Evolutionary conservation across 345 rosid species (phyloP), one percentile per base, ranked within the genome.

Genomic region (Ricinus communis): DNA sequence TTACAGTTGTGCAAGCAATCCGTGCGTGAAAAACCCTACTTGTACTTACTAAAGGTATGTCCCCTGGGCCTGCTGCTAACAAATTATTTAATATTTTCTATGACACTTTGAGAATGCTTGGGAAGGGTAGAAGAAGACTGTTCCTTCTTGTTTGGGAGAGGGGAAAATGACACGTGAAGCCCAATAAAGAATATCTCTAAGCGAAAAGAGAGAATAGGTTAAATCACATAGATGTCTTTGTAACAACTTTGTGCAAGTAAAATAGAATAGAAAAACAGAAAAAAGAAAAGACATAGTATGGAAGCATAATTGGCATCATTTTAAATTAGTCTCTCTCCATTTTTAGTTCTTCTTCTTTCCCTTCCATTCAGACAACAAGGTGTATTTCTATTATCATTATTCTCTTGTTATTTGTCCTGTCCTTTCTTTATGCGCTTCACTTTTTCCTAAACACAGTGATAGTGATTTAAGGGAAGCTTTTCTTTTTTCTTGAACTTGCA

Each of bases 1-100:
- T 71, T 80, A 70, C 85, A 86, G 90, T 38, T 79, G 61, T 57
- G 85, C 40, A 66, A 30, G 21, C 81, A 62, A 74, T 71, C 36
- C 69, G 68, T 70, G 81, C 81, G 49, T 41, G 75, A 67, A 71
- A 65, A 59, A 43, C 83, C 85, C 46, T 51, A 64, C 66, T 59
- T 65, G 19, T 79, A 68, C 73, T 64, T 25, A 15, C 52, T 57
- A 47, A 79, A 86, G 86, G 90, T 84, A 52, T 31, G 64, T 62
- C 59, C 61, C 62, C 53, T n/a, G n/a, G n/a, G n/a, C n/a, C n/a
- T 71, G 55, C 31, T 78, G 64, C 62, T 68, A 18, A 55, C 7
- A 1, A 21, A 62, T 18, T 74, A 4, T 65, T 58, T 22, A 58
- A 68, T 68, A 28, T 72, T 62, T 68, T 15, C 30, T 65, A 55